Base-by-base conservation (phyloP, 2,329 filamentous ascomycete species). In the Scytalidium sp. region DNA sequence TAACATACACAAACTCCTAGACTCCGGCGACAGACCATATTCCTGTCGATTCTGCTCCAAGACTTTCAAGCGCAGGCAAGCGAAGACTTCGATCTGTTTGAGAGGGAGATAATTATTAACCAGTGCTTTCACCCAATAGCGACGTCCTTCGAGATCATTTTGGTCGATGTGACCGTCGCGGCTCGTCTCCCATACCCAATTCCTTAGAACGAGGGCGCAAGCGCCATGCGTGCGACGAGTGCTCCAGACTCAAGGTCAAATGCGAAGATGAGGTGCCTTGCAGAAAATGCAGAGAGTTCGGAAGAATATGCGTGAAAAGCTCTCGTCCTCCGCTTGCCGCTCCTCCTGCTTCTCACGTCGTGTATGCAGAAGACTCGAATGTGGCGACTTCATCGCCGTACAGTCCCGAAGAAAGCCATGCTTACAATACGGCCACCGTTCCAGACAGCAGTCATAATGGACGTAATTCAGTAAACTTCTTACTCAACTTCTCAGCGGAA, bases 81-180 rank as follows among this genome's bases (percentile, higher is more conserved):
- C 54, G 19, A 43, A 43, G 19, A 10, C 19, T 13, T 21, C 22
- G 4, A 19, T 19, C 41, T 43, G 41, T 5, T 10, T 6, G 13
- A n/a, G n/a, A n/a, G n/a, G n/a, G n/a, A n/a, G n/a, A 11, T 43
- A 19, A 21, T 36, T 23, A 27, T 29, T 36, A 15, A 27, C 32
- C 7, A 15, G 17, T n/a, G 8, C 2, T 25, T 2, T n/a, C n/a
- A n/a, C n/a, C 13, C 13, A 19, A 32, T 32, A 66, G 63, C 32
- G 63, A 66, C 62, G 63, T 66, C 19, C 54, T 66, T 19, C 54
- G 63, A 45, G 63, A 65, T 43, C 63, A 66, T 55, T 66, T 64
- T 55, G 59, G 57, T 52, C 59, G 62, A 29, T 66, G 63, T 50
- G 62, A 64, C 27, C 55, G 55, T 7, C 51, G 63, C 3, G 62